Evolutionary conservation across 2,329 filamentous ascomycete genomes (phyloP).

Genomic region (Trichoderma afroharzianum): DNA sequence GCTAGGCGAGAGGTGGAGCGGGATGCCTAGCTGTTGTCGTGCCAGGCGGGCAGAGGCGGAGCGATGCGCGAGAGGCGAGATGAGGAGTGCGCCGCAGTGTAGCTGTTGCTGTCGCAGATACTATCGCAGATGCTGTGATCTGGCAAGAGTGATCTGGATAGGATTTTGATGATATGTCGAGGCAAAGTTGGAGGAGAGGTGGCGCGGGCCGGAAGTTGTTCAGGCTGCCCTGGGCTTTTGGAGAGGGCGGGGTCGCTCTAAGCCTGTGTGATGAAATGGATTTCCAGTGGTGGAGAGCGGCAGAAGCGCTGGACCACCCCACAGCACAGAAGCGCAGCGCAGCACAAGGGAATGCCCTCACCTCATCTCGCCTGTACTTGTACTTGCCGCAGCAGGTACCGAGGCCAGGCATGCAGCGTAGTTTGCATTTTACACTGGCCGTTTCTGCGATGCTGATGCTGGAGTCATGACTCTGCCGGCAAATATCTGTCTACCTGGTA

Average conservation of each 20-base stretch:
- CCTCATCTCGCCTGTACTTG: not conserved
- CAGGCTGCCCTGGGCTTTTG: constrained; percentile 17
- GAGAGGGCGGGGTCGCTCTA: constrained; percentile 3
- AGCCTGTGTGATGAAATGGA: not conserved
- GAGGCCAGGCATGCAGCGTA: not conserved
- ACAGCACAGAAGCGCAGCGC: not conserved
- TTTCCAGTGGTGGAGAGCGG: constrained; percentile 10
- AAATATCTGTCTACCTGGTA: not conserved
- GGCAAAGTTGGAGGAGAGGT: constrained; percentile 3
- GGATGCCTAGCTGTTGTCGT: constrained; percentile 10
- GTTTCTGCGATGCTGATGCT: not conserved
- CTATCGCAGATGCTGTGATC: not conserved
- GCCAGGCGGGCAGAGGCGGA: not conserved
- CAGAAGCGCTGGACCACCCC: constrained; percentile 2
- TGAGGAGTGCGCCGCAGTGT: not conserved
- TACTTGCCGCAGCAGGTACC: not conserved
- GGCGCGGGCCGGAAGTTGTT: constrained; percentile 16
- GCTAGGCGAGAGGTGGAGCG: constrained; percentile 7
- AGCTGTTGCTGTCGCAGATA: not conserved
- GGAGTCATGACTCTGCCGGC: not conserved
- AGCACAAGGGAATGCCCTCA: not conserved
- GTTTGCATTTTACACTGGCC: not conserved
- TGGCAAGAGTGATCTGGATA: not conserved
- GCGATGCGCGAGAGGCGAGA: not conserved
- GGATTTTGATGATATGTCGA: not conserved